Evolutionary conservation across 225 moss, liverwort and hornwort species (phyloP).

Genomic region (Anthoceros angustus): DNA sequence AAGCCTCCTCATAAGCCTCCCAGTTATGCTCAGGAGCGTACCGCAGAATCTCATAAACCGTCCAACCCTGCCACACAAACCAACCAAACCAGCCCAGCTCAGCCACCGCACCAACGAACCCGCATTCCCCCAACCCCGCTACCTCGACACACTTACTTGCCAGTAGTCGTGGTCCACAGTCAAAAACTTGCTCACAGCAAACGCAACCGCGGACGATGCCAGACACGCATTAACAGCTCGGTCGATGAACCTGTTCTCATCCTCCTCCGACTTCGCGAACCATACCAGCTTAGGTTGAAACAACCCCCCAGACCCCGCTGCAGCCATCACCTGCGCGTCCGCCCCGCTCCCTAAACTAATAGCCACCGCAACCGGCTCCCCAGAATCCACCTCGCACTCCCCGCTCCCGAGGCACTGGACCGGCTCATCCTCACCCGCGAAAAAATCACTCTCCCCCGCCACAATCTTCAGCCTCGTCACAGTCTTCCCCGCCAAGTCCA

Average conservation of each 20-base stretch:
- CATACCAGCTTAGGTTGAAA: conserved; percentile 60
- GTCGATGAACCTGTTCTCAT: conserved; percentile 50
- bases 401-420: not conserved
- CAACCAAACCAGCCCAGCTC: not conserved
- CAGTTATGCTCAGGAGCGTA: conserved; percentile 85
- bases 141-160: conserved; percentile 30
- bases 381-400: not conserved
- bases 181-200: conserved; percentile 46
- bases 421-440: not conserved
- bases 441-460: not conserved
- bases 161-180: conserved; percentile 89
- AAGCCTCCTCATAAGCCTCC: conserved; percentile 69
- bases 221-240: conserved; percentile 46
- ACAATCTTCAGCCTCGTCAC: not conserved
- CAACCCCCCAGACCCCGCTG: conserved; percentile 11
- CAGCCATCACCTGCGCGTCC: conserved; percentile 28
- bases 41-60: conserved; percentile 46
- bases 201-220: conserved; percentile 46
- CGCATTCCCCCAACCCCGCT: not conserved
- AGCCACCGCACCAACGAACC: not conserved
- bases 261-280: conserved; percentile 66
- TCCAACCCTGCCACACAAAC: conserved; percentile 44
- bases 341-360: not conserved
- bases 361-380: not conserved
- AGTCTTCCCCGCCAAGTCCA: not conserved